phyloP scores from a whole-genome alignment of 768 basidiomycete genomes.

The Naganishia kalamii region DNA sequence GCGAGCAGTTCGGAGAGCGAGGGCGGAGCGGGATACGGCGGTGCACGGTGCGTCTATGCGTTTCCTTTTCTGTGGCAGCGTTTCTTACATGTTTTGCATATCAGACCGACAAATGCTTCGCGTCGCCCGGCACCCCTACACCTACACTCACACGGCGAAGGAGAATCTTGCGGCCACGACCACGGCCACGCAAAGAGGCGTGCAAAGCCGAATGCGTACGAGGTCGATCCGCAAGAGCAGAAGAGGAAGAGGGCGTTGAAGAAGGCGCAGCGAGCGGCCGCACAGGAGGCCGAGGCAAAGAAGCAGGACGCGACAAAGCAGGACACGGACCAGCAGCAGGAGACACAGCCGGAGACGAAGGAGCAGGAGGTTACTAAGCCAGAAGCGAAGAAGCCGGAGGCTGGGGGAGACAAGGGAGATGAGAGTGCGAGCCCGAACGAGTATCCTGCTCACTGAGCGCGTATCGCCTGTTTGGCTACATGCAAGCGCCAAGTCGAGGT shows the following conservation, averaged over 20 bases:
- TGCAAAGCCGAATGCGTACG: conserved; percentile 11
- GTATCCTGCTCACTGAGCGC: background rate
- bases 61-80: background rate
- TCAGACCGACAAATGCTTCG: background rate
- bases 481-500: no score
- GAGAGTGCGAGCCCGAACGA: background rate
- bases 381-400: background rate
- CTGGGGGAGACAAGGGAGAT: background rate
- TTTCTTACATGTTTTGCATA: background rate
- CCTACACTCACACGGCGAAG: background rate
- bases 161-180: background rate
- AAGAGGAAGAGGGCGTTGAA: background rate
- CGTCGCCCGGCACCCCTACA: background rate
- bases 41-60: background rate
- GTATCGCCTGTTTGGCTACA: no score
- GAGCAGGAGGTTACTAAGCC: background rate
- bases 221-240: conserved; percentile 1
- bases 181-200: background rate
- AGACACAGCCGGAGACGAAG: background rate
- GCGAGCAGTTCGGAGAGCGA: background rate
- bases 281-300: background rate
- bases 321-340: background rate
- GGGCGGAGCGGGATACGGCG: conserved; percentile 3
- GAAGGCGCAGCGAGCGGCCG: background rate
- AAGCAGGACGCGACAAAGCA: background rate